phyloP scores from a whole-genome alignment of 768 basidiomycete species.

The Rhodotorula diobovata region DNA sequence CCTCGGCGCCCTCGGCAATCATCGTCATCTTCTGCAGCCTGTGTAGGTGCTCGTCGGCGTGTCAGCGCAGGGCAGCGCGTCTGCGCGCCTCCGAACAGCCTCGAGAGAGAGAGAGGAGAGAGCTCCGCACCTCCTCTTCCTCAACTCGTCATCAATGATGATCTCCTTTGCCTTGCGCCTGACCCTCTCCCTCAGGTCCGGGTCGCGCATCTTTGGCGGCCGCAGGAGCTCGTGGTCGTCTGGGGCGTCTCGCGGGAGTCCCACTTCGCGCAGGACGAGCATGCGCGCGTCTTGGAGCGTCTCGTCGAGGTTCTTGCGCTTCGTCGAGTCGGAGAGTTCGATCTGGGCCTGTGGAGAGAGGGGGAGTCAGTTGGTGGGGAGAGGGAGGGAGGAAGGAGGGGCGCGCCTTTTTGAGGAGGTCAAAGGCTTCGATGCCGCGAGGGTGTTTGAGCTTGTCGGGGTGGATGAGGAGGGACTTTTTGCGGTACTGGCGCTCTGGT shows the following conservation, averaged over 20 bases:
- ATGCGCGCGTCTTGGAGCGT: slow-evolving; percentile 65
- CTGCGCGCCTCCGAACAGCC: no score
- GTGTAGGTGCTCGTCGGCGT: no score
- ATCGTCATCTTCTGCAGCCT: slow-evolving; percentile 43
- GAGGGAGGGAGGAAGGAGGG: not conserved
- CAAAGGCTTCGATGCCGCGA: slow-evolving; percentile 83
- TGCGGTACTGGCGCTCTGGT: slow-evolving; percentile 46
- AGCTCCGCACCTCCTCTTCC: slow-evolving; percentile 67
- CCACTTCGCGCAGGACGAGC: slow-evolving; percentile 57
- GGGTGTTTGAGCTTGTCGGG: slow-evolving; percentile 79
- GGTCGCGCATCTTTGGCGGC: slow-evolving; percentile 48
- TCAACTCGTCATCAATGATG: slow-evolving; percentile 82
- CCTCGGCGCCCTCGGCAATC: slow-evolving; percentile 65
- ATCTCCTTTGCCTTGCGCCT: slow-evolving; percentile 72
- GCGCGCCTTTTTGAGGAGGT: slow-evolving; percentile 79
- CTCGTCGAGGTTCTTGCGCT: slow-evolving; percentile 56
- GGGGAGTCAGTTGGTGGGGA: not conserved
- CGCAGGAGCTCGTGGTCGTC: slow-evolving; percentile 59
- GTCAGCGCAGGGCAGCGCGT: no score
- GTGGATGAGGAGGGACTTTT: slow-evolving; percentile 67
- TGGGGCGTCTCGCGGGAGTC: slow-evolving; percentile 59
- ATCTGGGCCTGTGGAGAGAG: slow-evolving; percentile 63
- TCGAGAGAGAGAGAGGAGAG: not conserved
- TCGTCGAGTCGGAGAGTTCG: slow-evolving; percentile 55
- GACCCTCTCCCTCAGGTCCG: slow-evolving; percentile 62